phyloP scores from a whole-genome alignment of 108 stramenopile genomes.

The Nannochloropsis granulata region DNA sequence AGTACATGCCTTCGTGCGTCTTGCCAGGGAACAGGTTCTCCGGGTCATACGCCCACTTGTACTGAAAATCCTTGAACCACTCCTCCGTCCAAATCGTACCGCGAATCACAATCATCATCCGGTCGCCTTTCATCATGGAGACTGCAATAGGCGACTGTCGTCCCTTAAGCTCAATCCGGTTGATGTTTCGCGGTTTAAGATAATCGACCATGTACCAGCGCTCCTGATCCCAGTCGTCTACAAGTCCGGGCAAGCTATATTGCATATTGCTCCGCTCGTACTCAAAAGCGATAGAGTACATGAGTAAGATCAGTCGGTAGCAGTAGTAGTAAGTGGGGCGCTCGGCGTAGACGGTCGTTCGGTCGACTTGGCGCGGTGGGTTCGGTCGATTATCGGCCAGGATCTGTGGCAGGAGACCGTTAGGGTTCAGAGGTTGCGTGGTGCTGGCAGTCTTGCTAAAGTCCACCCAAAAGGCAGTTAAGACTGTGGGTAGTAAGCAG shows the following conservation, averaged over 20 bases:
- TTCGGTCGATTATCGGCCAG: background rate
- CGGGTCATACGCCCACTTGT: background rate
- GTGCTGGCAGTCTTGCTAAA: background rate
- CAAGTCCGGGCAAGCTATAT: background rate
- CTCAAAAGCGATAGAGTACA: background rate
- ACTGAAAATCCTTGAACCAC: background rate
- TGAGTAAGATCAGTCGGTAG: background rate
- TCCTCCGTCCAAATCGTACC: background rate
- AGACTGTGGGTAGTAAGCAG: background rate
- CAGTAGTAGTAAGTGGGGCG: background rate
- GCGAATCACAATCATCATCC: background rate
- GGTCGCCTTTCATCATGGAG: background rate
- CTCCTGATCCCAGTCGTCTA: background rate
- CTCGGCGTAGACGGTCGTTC: background rate
- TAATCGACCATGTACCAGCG: background rate
- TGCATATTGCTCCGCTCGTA: background rate
- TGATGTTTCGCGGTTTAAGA: background rate
- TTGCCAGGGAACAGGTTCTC: background rate
- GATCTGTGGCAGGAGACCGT: background rate
- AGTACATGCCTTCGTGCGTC: background rate
- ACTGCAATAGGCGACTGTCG: background rate
- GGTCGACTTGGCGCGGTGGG: background rate
- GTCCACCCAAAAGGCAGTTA: background rate
- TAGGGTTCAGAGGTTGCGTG: background rate
- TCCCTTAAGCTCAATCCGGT: background rate